phyloP scores from a whole-genome alignment of 2,329 filamentous ascomycete genomes.

The Verticillium longisporum region DNA sequence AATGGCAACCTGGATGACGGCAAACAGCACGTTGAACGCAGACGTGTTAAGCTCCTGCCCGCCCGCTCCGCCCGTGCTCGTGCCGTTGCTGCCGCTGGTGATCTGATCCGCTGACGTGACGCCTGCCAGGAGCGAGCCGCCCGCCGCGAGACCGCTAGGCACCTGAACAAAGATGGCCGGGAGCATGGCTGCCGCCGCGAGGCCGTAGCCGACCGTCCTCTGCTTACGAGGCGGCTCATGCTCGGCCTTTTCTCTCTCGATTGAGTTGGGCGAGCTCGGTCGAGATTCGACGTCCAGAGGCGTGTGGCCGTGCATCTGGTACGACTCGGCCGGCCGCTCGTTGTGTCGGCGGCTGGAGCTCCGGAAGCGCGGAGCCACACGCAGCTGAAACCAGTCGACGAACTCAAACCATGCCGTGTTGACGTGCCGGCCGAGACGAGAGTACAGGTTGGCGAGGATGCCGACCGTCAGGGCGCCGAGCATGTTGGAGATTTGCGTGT shows the following conservation, averaged over 20 bases:
- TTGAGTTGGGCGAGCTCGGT: constrained; percentile 4
- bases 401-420: constrained; percentile 48
- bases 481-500: constrained; percentile 70
- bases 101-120: constrained; percentile 50
- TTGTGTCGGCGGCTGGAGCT: constrained; percentile 16
- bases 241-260: constrained; percentile 12
- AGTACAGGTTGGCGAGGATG: constrained; percentile 72
- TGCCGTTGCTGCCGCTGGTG: constrained; percentile 30
- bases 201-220: constrained; percentile 58
- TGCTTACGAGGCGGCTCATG: constrained; percentile 15
- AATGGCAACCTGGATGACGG: constrained; percentile 55
- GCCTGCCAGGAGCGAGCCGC: constrained; percentile 52
- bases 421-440: constrained; percentile 53
- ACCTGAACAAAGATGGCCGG: constrained; percentile 77
- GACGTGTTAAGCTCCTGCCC: constrained; percentile 29
- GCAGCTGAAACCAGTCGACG: constrained; percentile 40
- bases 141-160: constrained; percentile 54
- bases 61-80: constrained; percentile 9
- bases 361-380: constrained; percentile 30
- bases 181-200: constrained; percentile 78
- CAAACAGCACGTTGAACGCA: constrained; percentile 47
- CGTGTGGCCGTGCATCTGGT: constrained; percentile 7
- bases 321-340: constrained; percentile 15
- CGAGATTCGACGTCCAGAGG: constrained; percentile 6
- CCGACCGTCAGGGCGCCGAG: constrained; percentile 72